Conservation (phyloP, 129 eudicot genomes). For the Tagetes erecta region DNA sequence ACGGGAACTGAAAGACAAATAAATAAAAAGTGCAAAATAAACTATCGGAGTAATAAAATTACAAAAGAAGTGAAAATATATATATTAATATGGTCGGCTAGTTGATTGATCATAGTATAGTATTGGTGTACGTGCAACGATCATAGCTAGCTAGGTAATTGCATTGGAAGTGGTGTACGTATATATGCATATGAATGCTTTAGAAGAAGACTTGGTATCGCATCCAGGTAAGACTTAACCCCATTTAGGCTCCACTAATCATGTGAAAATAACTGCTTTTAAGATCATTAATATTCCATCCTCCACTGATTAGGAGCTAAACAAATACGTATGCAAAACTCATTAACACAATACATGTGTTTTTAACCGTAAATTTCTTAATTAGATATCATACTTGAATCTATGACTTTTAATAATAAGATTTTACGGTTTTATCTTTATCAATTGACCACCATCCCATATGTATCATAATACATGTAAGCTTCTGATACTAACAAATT, state of each 20-base stretch:
- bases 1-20: not conserved
- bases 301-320: not conserved
- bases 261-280: conserved; percentile 33
- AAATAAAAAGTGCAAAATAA: not conserved
- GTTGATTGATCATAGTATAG: not conserved
- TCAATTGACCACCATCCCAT: no score
- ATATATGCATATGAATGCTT: conserved; percentile 3
- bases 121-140: conserved; percentile 1
- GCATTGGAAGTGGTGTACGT: conserved; percentile 26
- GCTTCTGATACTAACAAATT: no score
- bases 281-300: conserved; percentile 28
- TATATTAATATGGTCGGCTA: not conserved
- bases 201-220: conserved; percentile 7
- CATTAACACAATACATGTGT: not conserved
- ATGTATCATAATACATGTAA: no score
- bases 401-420: no score
- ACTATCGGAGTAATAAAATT: not conserved
- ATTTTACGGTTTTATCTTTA: no score
- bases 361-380: no score
- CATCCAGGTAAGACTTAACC: conserved; percentile 10
- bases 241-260: conserved; percentile 31
- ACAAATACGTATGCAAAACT: conserved; percentile 11
- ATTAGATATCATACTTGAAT: no score
- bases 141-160: not conserved
- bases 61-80: not conserved